Percentiles rank a stretch among this genome's conserved stretches.
Evolutionary conservation across 164 flowering plant genomes (phyloP).

Genomic region (Platanus orientalis): DNA sequence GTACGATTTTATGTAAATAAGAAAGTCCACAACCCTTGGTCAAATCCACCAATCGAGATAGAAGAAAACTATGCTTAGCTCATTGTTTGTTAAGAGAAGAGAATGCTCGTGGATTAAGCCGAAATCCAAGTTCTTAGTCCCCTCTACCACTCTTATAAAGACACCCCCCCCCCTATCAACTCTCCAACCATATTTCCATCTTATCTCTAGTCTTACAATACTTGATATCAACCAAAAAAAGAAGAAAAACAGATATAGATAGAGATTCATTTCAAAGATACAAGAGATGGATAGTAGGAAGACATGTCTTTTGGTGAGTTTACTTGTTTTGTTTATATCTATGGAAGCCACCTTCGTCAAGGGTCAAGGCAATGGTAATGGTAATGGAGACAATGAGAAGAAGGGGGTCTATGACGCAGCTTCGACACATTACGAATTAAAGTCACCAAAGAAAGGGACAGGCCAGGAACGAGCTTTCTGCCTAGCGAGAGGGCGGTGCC

Average conservation of each 20-base stretch:
- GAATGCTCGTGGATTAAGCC: slow-evolving; percentile 12
- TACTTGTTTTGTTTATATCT: slow-evolving; percentile 9
- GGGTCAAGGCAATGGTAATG: slow-evolving; percentile 15
- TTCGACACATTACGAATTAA: slow-evolving; percentile 23
- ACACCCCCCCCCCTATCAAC: not conserved
- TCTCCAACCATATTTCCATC: not conserved
- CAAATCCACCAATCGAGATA: too few species aligned
- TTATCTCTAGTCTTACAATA: not conserved
- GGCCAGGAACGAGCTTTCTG: slow-evolving; percentile 41
- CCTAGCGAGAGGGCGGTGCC: slow-evolving; percentile 29
- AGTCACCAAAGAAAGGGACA: slow-evolving; percentile 16
- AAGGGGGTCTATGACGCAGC: slow-evolving; percentile 18
- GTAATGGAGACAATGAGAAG: not conserved
- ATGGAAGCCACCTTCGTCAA: slow-evolving; percentile 8
- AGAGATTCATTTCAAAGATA: too few species aligned
- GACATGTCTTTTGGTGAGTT: slow-evolving; percentile 11
- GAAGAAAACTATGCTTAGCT: too few species aligned
- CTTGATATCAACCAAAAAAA: not conserved
- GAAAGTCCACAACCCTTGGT: too few species aligned
- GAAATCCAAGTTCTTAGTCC: slow-evolving; percentile 8
- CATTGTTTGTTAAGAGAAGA: not conserved
- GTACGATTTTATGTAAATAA: too few species aligned
- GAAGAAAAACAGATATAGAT: not conserved
- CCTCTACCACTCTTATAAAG: slow-evolving; percentile 3
- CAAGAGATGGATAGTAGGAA: slow-evolving; percentile 8